phyloP scores from a whole-genome alignment of 495 filamentous ascomycete genomes.

The Cercophora samala region DNA sequence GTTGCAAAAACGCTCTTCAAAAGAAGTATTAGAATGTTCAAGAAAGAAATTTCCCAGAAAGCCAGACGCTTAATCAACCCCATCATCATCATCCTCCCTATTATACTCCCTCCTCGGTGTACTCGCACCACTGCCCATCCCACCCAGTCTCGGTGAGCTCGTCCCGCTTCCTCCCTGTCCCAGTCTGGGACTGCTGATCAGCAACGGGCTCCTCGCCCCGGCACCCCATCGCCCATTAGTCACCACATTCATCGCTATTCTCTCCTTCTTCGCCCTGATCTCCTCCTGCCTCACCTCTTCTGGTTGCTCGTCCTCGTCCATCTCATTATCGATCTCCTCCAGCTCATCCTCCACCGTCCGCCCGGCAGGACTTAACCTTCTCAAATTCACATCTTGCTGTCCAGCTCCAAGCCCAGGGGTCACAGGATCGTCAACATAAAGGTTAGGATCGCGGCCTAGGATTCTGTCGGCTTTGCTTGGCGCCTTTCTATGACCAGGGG shows the following conservation, averaged over 20 bases:
- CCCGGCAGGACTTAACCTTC: conserved; percentile 39
- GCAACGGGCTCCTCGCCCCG: conserved; percentile 34
- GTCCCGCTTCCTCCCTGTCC: background rate
- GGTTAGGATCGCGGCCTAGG: conserved; percentile 47
- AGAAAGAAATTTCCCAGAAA: background rate
- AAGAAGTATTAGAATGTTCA: background rate
- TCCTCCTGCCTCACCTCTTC: conserved; percentile 3
- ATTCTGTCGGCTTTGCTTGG: conserved; percentile 51
- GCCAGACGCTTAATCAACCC: conserved; percentile 23
- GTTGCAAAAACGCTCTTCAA: background rate
- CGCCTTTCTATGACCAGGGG: conserved; percentile 21
- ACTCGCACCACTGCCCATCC: background rate
- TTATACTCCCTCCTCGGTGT: conserved; percentile 1
- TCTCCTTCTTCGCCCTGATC: conserved; percentile 33
- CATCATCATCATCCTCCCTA: conserved; percentile 26
- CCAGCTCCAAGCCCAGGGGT: conserved; percentile 3
- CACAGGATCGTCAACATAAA: conserved; percentile 41
- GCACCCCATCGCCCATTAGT: conserved; percentile 39
- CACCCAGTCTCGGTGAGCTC: background rate
- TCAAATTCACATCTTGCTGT: conserved; percentile 39
- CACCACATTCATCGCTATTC: conserved; percentile 41
- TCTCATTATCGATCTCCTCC: conserved; percentile 28
- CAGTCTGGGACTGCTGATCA: conserved; percentile 19
- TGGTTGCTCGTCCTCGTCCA: conserved; percentile 10
- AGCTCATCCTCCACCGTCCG: conserved; percentile 34